These are phyloP conservation scores for Cryptococcus amylolentus DNA, from an alignment of 1,284 basidiomycete species.

Conservation along the genomic window DNA sequence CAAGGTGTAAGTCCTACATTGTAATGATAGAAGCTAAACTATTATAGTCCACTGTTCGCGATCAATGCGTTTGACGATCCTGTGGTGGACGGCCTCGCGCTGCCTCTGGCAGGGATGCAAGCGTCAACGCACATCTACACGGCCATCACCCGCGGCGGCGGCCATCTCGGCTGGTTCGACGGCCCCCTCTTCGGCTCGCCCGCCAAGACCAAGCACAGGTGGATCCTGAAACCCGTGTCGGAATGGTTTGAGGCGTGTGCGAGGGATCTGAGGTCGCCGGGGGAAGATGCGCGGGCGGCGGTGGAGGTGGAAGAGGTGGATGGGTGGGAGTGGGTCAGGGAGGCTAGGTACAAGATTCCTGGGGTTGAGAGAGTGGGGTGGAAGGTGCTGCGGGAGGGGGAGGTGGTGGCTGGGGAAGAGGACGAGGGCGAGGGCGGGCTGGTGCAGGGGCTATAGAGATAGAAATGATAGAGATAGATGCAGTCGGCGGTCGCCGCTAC, in stretches of 20 bases:
- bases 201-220: conserved; percentile 21
- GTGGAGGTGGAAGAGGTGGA: conserved; percentile 15
- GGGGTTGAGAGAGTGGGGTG: conserved; percentile 32
- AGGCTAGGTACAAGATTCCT: conserved; percentile 21
- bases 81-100: conserved; percentile 58
- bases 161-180: conserved; percentile 94
- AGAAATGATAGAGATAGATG: too few species aligned
- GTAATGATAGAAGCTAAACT: not conserved
- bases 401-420: conserved; percentile 24
- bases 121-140: conserved; percentile 66
- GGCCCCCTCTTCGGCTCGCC: conserved; percentile 33
- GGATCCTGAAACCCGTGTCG: conserved; percentile 42
- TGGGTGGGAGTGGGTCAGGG: conserved; percentile 32
- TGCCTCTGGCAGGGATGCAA: conserved; percentile 57
- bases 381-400: conserved; percentile 34
- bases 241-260: conserved; percentile 40
- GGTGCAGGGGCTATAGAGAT: conserved; percentile 28
- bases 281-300: not conserved
- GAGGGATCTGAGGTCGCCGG: conserved; percentile 16
- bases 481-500: too few species aligned
- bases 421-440: conserved; percentile 30
- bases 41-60: conserved; percentile 58
- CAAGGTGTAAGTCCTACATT: conserved; percentile 30
- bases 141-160: conserved; percentile 73
- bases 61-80: conserved; percentile 92